Percentiles rank a stretch among this genome's conserved stretches.
phyloP scores from a whole-genome alignment of 805 yeast genomes.

The Pichia scutulata region DNA sequence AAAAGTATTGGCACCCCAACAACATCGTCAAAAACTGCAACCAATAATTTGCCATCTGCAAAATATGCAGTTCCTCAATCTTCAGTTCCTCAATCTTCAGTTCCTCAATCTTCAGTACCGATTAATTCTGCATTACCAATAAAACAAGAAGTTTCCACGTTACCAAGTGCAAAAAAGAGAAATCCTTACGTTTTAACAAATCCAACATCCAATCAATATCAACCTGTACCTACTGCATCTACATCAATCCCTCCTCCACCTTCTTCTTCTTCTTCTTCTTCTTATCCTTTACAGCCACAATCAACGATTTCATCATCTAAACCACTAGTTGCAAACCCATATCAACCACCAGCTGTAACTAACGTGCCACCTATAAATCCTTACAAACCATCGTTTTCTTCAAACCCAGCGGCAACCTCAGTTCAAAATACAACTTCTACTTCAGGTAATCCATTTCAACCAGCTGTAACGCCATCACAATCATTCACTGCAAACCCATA shows the following conservation, averaged over 20 bases:
- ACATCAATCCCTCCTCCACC: slow-evolving; percentile 12
- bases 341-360: background rate
- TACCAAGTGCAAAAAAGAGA: background rate
- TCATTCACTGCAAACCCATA: slow-evolving; percentile 25
- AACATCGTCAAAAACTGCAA: slow-evolving; percentile 6
- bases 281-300: slow-evolving; percentile 12
- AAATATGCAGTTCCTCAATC: background rate
- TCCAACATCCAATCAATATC: background rate
- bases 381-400: background rate
- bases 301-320: slow-evolving; percentile 8
- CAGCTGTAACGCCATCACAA: slow-evolving; percentile 29
- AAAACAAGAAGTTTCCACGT: background rate
- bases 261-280: too few species aligned
- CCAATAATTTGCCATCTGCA: slow-evolving; percentile 3
- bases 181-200: slow-evolving; percentile 2
- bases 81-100: too few species aligned
- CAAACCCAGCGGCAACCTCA: background rate
- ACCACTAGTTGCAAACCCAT: background rate
- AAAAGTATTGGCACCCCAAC: slow-evolving; percentile 13
- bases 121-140: background rate
- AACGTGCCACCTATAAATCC: background rate
- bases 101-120: background rate
- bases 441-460: background rate
- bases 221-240: background rate
- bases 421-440: background rate